Percentiles rank a stretch among this genome's conserved stretches.
Evolutionary conservation across 2,329 filamentous ascomycete genomes (phyloP).

Genomic region (Gliomastix tumulicola): DNA sequence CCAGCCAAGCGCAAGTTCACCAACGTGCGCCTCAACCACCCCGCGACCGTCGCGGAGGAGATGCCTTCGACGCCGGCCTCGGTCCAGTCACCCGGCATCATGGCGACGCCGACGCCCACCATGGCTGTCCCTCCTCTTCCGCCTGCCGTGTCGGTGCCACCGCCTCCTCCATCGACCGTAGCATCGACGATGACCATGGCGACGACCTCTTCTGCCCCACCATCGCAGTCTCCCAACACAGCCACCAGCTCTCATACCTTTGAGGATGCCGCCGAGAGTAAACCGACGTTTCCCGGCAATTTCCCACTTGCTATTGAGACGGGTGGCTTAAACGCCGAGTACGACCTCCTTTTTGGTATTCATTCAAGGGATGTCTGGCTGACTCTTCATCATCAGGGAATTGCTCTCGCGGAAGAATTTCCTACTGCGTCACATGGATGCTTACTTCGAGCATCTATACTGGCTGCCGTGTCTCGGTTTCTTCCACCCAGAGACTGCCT

Average conservation of each 20-base stretch:
- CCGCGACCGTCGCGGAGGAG: neutral
- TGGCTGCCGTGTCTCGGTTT: conserved; percentile 30
- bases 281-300: too few species aligned
- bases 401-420: conserved; percentile 24
- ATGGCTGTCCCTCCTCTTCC: too few species aligned
- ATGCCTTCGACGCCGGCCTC: too few species aligned
- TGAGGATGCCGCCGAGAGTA: too few species aligned
- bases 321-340: conserved; percentile 18
- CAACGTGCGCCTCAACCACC: conserved; percentile 19
- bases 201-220: too few species aligned
- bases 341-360: too few species aligned
- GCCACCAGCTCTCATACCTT: neutral
- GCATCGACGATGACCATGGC: too few species aligned
- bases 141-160: too few species aligned
- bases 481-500: conserved; percentile 24
- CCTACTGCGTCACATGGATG: conserved; percentile 26
- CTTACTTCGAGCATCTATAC: conserved; percentile 29
- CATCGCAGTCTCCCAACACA: neutral
- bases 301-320: conserved; percentile 16
- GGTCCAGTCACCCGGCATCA: conserved; percentile 2
- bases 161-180: neutral
- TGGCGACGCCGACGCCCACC: neutral
- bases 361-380: too few species aligned
- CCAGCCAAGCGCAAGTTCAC: conserved; percentile 28
- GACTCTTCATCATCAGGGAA: too few species aligned